Evolutionary conservation across 768 basidiomycete species (phyloP).

Genomic region (Leccinum obscurum): DNA sequence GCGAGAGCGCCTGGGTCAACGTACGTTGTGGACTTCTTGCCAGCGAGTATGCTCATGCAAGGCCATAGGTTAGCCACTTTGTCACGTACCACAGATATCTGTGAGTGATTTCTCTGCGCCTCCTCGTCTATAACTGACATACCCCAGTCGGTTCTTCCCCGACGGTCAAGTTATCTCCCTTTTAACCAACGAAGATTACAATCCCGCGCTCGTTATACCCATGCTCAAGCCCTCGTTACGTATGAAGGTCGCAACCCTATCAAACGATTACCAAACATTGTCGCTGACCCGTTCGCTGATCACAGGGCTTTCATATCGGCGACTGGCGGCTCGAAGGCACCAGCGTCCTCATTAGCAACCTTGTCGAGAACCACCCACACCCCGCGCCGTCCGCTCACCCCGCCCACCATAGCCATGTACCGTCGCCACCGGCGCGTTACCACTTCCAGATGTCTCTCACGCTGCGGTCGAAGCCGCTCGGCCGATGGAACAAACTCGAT

Average conservation of each 20-base stretch:
- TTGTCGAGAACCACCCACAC: constrained; percentile 46
- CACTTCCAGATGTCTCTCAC: constrained; percentile 72
- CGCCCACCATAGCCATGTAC: constrained; percentile 9
- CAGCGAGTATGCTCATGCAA: constrained; percentile 7
- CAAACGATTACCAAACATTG: background rate
- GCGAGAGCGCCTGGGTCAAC: constrained; percentile 87
- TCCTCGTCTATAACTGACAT: constrained; percentile 4
- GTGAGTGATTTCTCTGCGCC: constrained; percentile 40
- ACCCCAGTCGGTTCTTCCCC: constrained; percentile 76
- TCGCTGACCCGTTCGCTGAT: constrained; percentile 4
- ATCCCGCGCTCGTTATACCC: constrained; percentile 72
- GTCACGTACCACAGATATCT: constrained; percentile 93
- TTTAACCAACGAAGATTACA: constrained; percentile 74
- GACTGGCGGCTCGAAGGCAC: constrained; percentile 69
- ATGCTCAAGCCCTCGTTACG: constrained; percentile 72
- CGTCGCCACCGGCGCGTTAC: constrained; percentile 45
- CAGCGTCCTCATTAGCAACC: constrained; percentile 59
- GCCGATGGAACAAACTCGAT: constrained; percentile 82
- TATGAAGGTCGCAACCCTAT: constrained; percentile 56
- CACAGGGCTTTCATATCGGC: constrained; percentile 70
- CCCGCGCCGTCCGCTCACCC: constrained; percentile 4
- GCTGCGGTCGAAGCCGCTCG: constrained; percentile 70
- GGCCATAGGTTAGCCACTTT: constrained; percentile 68
- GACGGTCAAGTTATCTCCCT: constrained; percentile 85
- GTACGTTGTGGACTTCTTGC: constrained; percentile 43